Evolutionary conservation across 805 yeast species (phyloP).

Genomic region (Spathaspora boniae): DNA sequence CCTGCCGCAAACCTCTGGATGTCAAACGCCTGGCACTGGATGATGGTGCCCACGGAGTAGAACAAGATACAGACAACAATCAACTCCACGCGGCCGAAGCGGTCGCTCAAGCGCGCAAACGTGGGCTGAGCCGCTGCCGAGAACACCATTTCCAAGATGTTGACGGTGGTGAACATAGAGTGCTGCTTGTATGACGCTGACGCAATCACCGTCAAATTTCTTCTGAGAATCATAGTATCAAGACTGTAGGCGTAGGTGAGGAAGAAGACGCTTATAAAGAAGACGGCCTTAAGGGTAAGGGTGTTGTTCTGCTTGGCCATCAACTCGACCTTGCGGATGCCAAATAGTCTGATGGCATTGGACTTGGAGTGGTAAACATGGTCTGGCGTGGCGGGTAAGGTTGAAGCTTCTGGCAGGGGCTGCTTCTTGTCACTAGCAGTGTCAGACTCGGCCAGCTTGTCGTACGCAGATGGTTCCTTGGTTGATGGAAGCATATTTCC

Average conservation of each 20-base stretch:
- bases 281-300: slow-evolving; percentile 27
- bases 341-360: no score
- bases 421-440: no score
- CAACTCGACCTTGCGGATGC: slow-evolving; percentile 6
- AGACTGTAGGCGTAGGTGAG: slow-evolving; percentile 59
- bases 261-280: slow-evolving; percentile 49
- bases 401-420: no score
- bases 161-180: slow-evolving; percentile 55
- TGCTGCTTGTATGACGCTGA: slow-evolving; percentile 51
- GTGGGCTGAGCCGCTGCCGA: slow-evolving; percentile 65
- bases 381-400: no score
- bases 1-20: slow-evolving; percentile 62
- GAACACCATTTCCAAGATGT: slow-evolving; percentile 53
- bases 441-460: no score
- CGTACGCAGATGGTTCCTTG: no score
- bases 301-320: slow-evolving; percentile 5
- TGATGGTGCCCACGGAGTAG: slow-evolving; percentile 59
- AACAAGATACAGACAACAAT: slow-evolving; percentile 46
- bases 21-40: slow-evolving; percentile 57
- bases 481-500: no score
- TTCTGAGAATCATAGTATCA: slow-evolving; percentile 49
- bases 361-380: no score
- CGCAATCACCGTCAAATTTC: slow-evolving; percentile 46
- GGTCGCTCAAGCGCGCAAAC: slow-evolving; percentile 59
- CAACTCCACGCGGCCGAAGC: slow-evolving; percentile 58